Evolutionary conservation across 257 asterid genomes (phyloP).

Genomic region (Lycium ferocissimum): DNA sequence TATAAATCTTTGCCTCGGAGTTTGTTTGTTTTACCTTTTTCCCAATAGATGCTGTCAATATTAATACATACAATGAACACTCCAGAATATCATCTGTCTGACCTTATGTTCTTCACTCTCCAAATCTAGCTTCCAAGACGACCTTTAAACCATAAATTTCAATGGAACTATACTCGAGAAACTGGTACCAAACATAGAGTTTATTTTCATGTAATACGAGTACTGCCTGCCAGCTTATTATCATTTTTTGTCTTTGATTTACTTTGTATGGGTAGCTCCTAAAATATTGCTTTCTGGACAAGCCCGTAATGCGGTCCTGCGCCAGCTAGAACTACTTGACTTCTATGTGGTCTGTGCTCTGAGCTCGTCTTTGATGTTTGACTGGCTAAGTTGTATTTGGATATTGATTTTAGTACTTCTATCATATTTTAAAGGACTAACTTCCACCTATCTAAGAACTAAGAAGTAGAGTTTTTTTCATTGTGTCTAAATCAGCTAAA

Average conservation of each 20-base stretch:
- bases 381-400: not conserved
- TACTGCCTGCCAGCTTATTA: not conserved
- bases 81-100: not conserved
- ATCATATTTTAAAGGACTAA: not conserved
- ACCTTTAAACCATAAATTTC: not conserved
- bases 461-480: not conserved
- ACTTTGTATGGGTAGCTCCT: not conserved
- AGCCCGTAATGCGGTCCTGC: slow-evolving; percentile 14
- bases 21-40: not conserved
- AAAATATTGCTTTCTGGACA: slow-evolving; percentile 15
- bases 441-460: not conserved
- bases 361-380: slow-evolving; percentile 15
- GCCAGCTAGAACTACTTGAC: slow-evolving; percentile 10
- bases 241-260: slow-evolving; percentile 6
- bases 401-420: not conserved
- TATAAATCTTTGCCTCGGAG: not conserved
- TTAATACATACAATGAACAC: not conserved
- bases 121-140: slow-evolving; percentile 20
- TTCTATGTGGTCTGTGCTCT: slow-evolving; percentile 5
- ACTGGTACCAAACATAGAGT: not conserved
- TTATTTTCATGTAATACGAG: not conserved
- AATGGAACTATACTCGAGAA: not conserved
- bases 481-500: not conserved
- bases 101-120: not conserved
- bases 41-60: not conserved